A percentile compares a stretch with the other conserved stretches of the same genome.
phyloP scores from a whole-genome alignment of 805 yeast species.

The Yarrowia yakushimensis region DNA sequence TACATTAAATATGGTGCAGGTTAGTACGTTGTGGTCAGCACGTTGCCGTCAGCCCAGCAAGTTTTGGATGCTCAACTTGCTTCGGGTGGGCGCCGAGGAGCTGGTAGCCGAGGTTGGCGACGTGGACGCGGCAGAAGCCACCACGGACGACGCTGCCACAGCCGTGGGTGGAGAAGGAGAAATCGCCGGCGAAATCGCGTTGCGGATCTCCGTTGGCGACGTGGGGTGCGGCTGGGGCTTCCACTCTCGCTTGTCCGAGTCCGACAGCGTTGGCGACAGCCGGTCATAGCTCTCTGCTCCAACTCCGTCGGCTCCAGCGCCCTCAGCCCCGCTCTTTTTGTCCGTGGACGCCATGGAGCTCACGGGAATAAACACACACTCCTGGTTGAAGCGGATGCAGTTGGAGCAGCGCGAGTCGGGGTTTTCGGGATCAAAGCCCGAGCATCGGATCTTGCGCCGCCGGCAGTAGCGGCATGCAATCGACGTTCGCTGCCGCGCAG shows the following conservation, averaged over 20 bases:
- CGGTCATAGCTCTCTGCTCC: not conserved
- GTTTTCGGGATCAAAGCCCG: conserved; percentile 34
- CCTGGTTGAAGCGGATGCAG: conserved; percentile 36
- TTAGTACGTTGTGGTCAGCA: too few species aligned
- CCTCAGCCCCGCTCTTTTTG: not conserved
- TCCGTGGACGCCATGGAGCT: conserved; percentile 27
- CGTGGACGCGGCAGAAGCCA: not conserved
- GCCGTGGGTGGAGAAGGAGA: not conserved
- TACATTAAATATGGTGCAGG: conserved; percentile 18
- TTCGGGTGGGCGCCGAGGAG: conserved; percentile 14
- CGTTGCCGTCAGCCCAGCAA: conserved; percentile 16
- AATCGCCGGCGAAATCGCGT: not conserved
- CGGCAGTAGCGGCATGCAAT: conserved; percentile 38
- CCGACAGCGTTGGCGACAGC: conserved; percentile 6
- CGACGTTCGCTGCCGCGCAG: conserved; percentile 35
- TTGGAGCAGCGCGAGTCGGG: conserved; percentile 35
- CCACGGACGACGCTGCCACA: not conserved
- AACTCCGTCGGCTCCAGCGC: not conserved
- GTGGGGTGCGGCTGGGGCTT: conserved; percentile 16
- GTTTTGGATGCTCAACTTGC: conserved; percentile 23
- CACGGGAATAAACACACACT: conserved; percentile 38
- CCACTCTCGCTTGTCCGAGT: conserved; percentile 16
- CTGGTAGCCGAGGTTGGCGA: not conserved
- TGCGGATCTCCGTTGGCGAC: conserved; percentile 15
- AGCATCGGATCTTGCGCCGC: conserved; percentile 37